A percentile compares a stretch with the other conserved stretches of the same genome.
These are phyloP conservation scores for Laburnicola sp. DNA, from an alignment of 2,329 filamentous ascomycete species.

Conservation along the genomic window DNA sequence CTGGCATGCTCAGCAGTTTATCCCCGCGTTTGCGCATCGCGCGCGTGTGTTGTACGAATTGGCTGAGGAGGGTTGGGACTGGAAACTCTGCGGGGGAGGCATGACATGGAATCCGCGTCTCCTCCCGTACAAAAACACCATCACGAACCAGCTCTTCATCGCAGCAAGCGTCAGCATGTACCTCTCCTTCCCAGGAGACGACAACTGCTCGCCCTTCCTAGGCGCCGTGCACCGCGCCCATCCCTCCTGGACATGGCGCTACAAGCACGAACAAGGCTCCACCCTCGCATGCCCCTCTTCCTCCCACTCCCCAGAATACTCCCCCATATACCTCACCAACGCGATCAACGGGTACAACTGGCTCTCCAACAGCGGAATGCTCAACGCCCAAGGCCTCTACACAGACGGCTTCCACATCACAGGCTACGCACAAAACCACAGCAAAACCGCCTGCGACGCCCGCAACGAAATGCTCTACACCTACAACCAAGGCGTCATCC, in stretches of 20 bases:
- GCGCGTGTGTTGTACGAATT: constrained; percentile 85
- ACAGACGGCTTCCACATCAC: constrained; percentile 87
- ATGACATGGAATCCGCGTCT: constrained; percentile 86
- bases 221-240: constrained; percentile 21
- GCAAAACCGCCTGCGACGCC: constrained; percentile 73
- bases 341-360: constrained; percentile 80
- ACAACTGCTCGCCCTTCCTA: constrained; percentile 70
- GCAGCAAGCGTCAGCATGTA: constrained; percentile 88
- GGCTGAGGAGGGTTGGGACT: constrained; percentile 79
- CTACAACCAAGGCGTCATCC: constrained; percentile 91
- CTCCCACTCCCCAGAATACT: constrained; percentile 38
- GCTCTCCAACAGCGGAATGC: constrained; percentile 81
- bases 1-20: constrained; percentile 80
- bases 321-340: constrained; percentile 69
- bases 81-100: constrained; percentile 76
- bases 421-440: constrained; percentile 58
- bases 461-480: constrained; percentile 90
- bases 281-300: not conserved
- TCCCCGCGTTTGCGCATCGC: constrained; percentile 76
- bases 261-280: constrained; percentile 2
- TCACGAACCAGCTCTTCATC: constrained; percentile 90
- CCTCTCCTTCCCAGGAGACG: constrained; percentile 80
- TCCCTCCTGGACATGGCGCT: not conserved
- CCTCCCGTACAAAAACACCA: constrained; percentile 88
- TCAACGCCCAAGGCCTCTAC: constrained; percentile 72